A percentile compares a stretch with the other conserved stretches of the same genome.
Conservation (phyloP, 2,329 filamentous ascomycete genomes). For the Aplosporella prunicola region DNA sequence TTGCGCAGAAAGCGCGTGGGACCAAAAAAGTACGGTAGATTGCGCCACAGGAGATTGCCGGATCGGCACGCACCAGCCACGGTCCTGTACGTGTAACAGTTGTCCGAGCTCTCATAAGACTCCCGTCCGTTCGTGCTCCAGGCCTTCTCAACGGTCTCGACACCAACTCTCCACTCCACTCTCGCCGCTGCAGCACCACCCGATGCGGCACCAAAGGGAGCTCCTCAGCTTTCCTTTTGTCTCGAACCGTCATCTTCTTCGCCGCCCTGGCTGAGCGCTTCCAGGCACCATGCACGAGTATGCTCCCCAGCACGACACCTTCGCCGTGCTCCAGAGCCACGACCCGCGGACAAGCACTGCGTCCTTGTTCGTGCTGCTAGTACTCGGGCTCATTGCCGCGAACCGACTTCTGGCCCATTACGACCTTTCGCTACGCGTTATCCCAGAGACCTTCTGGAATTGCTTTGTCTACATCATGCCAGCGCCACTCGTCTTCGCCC, state of each 20-base stretch:
- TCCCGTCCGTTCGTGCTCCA: background rate
- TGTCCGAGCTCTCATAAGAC: too few relatives aligned
- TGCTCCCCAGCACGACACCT: conserved; percentile 6
- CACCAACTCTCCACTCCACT: background rate
- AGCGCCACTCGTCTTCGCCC: conserved; percentile 45
- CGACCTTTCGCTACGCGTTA: conserved; percentile 18
- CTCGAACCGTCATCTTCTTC: conserved; percentile 1
- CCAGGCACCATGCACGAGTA: background rate
- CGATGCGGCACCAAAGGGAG: conserved; percentile 9
- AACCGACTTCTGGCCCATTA: conserved; percentile 21
- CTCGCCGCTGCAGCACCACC: conserved; percentile 1
- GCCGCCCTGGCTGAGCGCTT: conserved; percentile 8
- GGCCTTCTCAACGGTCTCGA: background rate
- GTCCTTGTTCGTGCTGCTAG: conserved; percentile 7
- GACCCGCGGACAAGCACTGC: conserved; percentile 3
- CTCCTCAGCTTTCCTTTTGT: conserved; percentile 3
- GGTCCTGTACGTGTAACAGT: too few relatives aligned
- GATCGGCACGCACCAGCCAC: too few relatives aligned
- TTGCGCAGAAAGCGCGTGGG: too few relatives aligned
- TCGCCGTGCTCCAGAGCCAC: background rate
- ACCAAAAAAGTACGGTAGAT: too few relatives aligned
- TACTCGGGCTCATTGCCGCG: conserved; percentile 5
- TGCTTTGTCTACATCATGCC: conserved; percentile 49
- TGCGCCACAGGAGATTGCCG: too few relatives aligned
- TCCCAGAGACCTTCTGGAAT: conserved; percentile 51